These are phyloP conservation scores for Chrysanthemum makinoi DNA, from an alignment of 129 eudicot species.

Conservation along the genomic window DNA sequence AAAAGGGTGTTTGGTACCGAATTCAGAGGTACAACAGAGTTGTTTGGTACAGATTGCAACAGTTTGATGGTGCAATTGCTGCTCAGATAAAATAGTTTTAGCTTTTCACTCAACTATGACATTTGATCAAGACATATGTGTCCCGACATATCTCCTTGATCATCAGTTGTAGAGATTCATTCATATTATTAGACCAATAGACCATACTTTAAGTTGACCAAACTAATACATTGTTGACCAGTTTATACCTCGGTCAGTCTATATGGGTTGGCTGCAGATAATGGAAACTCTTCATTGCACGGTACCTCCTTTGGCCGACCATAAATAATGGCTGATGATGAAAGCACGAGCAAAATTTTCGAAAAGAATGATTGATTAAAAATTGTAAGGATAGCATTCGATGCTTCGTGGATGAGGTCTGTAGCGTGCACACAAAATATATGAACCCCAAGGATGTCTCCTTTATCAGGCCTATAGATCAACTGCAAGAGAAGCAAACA, in stretches of 20 bases:
- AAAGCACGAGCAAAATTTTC: constrained; percentile 57
- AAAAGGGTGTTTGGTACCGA: too few species aligned
- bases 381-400: constrained; percentile 53
- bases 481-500: constrained; percentile 47
- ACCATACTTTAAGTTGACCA: constrained; percentile 14
- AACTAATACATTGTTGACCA: not conserved
- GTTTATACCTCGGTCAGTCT: constrained; percentile 80
- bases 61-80: too few species aligned
- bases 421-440: constrained; percentile 97
- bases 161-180: constrained; percentile 56
- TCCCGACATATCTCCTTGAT: constrained; percentile 95
- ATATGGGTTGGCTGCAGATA: constrained; percentile 79
- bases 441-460: constrained; percentile 98
- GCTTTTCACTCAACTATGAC: too few species aligned
- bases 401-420: constrained; percentile 95
- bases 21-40: too few species aligned
- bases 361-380: not conserved
- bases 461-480: constrained; percentile 91
- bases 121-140: constrained; percentile 33
- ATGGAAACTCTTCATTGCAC: constrained; percentile 73
- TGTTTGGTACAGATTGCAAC: too few species aligned
- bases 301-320: constrained; percentile 87
- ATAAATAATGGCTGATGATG: constrained; percentile 81
- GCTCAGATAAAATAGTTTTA: too few species aligned
- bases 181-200: not conserved